Percentiles rank a stretch among this genome's conserved stretches.
Conservation (phyloP, 2,329 filamentous ascomycete genomes). For the Phialophora verrucosa region DNA sequence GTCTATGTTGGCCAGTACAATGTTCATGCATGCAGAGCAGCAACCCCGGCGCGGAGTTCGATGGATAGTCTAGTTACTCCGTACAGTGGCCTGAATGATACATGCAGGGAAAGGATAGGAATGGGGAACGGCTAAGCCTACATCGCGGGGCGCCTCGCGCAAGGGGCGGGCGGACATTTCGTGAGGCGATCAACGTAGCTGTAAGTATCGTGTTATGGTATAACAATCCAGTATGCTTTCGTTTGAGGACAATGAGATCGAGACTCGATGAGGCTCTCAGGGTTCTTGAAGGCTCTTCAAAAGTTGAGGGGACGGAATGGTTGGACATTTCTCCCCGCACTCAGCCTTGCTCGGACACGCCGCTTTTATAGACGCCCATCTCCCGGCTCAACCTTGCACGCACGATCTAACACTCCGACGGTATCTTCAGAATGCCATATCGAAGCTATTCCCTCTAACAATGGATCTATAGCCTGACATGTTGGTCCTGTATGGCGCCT, state of each 20-base stretch:
- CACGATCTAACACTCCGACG: too few species aligned
- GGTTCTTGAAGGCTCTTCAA: background rate
- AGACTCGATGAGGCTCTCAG: background rate
- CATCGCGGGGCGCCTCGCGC: conserved; percentile 35
- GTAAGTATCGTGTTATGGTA: background rate
- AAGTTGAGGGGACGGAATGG: background rate
- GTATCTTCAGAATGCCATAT: too few species aligned
- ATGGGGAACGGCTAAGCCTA: conserved; percentile 22
- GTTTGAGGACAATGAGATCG: background rate
- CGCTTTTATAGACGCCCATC: too few species aligned
- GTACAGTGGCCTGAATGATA: background rate
- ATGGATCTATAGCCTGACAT: too few species aligned
- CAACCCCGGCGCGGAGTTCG: background rate
- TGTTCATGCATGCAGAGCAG: background rate
- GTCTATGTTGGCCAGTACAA: background rate
- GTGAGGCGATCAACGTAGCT: background rate
- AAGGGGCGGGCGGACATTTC: conserved; percentile 22
- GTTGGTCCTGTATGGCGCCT: too few species aligned
- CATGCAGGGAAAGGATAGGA: background rate
- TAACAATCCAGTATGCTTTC: background rate
- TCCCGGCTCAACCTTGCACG: too few species aligned
- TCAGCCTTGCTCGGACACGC: too few species aligned
- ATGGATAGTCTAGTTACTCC: background rate
- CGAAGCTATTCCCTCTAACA: too few species aligned
- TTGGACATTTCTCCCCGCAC: background rate